Evolutionary conservation across 2,329 filamentous ascomycete genomes (phyloP), one percentile per base, ranked within the genome.

Genomic region (Epichloe amarillans): DNA sequence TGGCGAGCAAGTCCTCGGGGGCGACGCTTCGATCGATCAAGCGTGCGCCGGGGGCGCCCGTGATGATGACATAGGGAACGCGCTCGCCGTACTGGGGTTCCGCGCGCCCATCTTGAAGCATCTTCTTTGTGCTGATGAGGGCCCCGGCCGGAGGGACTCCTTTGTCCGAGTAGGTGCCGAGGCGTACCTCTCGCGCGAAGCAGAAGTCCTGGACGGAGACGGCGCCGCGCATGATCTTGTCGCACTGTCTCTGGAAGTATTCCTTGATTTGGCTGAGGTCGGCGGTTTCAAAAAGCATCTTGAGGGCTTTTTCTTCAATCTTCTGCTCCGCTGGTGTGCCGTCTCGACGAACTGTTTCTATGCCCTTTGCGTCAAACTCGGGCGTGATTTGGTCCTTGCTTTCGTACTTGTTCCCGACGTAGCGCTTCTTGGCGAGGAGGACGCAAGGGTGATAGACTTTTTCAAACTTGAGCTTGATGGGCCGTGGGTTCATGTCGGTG

Each of bases 381-480:
- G 93, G 91, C 56, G 83, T 80, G 8, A 65, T 71, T 62, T 98
- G 93, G 15, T 77, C 73, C 38, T 77, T 79, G 57, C 75, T 79
- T 63, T 98, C 93, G 69, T 94, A 98, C 64, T 95, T 96, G 74
- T 95, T 96, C 5, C 94, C 94, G 4, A 97, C 94, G 60, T 98
- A 98, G 50, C 93, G 85, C 64, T 98, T 98, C 71, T 98, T 98
- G 17, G 94, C 89, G 0, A 98, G 76, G 4, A 98, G 75, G 0
- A 97, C 82, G 63, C 91, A 97, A 0, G 94, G 93, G 56, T 95
- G 86, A 66, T 98, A 98, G 1, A 98, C 91, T 60, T 98, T 98
- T 64, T 98, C 93, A 58, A 98, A 96, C 64, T 97, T 97, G 55
- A 98, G 83, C 67, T 95, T 97, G 57, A 98, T 74, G 0, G 93